Evolutionary conservation across 164 flowering plant species (phyloP), one percentile per base, ranked within the genome.

Genomic region (Tetracentron sinense): DNA sequence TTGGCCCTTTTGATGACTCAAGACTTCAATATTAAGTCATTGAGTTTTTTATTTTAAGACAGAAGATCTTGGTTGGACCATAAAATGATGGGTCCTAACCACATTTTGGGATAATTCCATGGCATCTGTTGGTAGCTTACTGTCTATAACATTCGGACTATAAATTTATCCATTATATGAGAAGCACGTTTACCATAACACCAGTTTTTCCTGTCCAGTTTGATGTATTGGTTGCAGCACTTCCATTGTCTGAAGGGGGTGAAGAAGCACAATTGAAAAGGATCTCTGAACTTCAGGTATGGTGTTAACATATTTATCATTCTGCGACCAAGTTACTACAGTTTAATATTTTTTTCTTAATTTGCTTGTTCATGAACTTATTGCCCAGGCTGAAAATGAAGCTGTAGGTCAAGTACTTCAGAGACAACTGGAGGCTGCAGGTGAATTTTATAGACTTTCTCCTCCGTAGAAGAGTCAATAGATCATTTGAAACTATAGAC

Each of bases 261-360:
- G 97, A 94, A 77, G 98, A 90, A 75, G 95, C 82, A 61, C 98
- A 94, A 62, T 62, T 94, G 62, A 82, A 79, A 75, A 76, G 83
- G 70, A 94, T 94, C 64, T 87, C 90, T 15, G 92, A 91, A 72
- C 84, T 94, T n/a, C 85, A 90, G 95, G 97, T 93, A 72, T 22
- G 27, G 23, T 20, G 44, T 47, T 60, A 22, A 22, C 22, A 42
- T 25, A 22, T 6, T 4, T 27, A 21, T 4, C 16, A 60, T 22
- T 25, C 23, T 20, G 50, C 10, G 4, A 8, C 6, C 20, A 16
- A 20, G n/a, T 29, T 38, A 15, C 3, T 8, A 17, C 44, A 11
- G 19, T 19, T 8, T 12, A n/a, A 7, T 31, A 19, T n/a, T 17
- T 42, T 55, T 7, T 69, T 20, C 44, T 38, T 10, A 8, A 38